phyloP scores from a whole-genome alignment of 2,329 filamentous ascomycete species.

The Ophiostoma perfectum region DNA sequence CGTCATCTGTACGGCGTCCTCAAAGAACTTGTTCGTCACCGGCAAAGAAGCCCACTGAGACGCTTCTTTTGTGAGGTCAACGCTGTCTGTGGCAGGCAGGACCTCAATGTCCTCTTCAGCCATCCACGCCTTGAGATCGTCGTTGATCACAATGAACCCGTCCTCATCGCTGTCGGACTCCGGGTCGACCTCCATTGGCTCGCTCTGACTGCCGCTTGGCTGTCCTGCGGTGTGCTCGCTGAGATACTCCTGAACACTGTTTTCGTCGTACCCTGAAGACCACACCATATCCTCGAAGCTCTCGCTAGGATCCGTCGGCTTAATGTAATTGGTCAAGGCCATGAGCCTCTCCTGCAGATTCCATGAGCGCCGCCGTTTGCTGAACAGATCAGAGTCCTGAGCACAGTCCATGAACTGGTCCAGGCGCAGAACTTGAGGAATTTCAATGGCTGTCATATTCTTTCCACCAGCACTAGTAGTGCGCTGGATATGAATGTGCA shows the following conservation, averaged over 20 bases:
- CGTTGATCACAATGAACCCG: slow-evolving; percentile 25
- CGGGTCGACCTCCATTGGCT: neutral
- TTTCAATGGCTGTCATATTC: slow-evolving; percentile 68
- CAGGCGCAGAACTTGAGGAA: slow-evolving; percentile 78
- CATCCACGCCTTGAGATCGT: slow-evolving; percentile 29
- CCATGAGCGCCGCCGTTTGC: slow-evolving; percentile 67
- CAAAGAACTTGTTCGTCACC: slow-evolving; percentile 13
- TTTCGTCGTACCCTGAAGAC: neutral
- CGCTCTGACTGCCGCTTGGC: neutral
- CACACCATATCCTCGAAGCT: neutral
- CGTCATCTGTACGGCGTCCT: slow-evolving; percentile 15
- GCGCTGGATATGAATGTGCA: slow-evolving; percentile 86
- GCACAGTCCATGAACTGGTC: slow-evolving; percentile 78
- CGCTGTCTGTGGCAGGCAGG: neutral
- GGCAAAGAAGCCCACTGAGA: neutral
- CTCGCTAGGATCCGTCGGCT: neutral
- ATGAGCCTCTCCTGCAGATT: slow-evolving; percentile 61
- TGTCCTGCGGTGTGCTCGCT: neutral
- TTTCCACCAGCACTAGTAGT: slow-evolving; percentile 69
- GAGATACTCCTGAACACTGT: neutral
- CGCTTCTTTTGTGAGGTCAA: neutral
- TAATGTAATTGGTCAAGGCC: slow-evolving; percentile 36
- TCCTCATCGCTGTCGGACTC: neutral
- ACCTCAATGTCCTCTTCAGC: slow-evolving; percentile 34
- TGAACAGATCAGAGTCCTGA: slow-evolving; percentile 55